Conservation (phyloP, 208 protist species). For the Wallacemonas collosoma region DNA sequence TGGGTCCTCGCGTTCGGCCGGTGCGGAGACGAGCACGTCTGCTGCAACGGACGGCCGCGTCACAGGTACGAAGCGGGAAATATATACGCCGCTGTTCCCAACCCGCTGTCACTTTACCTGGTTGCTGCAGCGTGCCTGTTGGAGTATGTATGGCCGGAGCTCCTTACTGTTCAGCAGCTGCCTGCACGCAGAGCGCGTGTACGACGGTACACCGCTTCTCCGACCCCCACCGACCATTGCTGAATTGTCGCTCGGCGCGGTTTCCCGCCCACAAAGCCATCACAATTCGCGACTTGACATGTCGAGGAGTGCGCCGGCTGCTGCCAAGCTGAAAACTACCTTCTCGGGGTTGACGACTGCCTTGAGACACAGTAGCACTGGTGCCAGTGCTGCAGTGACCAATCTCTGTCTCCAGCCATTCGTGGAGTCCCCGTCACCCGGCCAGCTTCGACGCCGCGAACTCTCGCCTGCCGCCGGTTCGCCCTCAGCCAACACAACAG, state of each 20-base stretch:
- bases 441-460: too few species aligned
- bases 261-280: not conserved
- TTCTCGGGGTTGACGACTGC: not conserved
- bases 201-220: constrained; percentile 2
- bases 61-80: not conserved
- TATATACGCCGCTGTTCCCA: constrained; percentile 23
- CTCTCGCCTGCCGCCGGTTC: too few species aligned
- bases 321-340: not conserved
- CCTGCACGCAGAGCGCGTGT: constrained; percentile 27
- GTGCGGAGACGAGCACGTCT: not conserved
- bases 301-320: not conserved
- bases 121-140: constrained; percentile 62
- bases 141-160: constrained; percentile 59
- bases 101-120: constrained; percentile 67
- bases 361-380: too few species aligned
- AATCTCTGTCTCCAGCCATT: too few species aligned
- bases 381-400: too few species aligned
- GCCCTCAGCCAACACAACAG: too few species aligned
- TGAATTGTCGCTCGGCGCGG: not conserved
- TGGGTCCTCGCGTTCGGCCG: not conserved
- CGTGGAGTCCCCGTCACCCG: too few species aligned
- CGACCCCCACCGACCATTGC: constrained; percentile 8
- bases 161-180: constrained; percentile 68
- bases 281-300: not conserved
- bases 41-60: not conserved